Evolutionary conservation across 2,329 filamentous ascomycete genomes (phyloP).

Genomic region (Thelonectria discophora): DNA sequence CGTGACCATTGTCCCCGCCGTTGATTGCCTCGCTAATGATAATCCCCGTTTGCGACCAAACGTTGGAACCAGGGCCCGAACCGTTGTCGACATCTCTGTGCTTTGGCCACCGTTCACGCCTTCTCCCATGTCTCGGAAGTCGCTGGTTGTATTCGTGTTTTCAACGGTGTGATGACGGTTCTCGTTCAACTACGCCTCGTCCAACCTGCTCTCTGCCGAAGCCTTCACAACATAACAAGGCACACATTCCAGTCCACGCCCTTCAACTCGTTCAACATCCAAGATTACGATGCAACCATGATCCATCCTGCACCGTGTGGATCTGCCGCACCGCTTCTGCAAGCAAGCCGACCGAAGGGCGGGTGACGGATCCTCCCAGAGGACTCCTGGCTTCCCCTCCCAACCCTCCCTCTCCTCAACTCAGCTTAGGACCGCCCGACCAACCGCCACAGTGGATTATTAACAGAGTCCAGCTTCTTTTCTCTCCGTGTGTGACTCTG

Average conservation of each 20-base stretch:
- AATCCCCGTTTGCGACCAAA: neutral
- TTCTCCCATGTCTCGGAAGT: neutral
- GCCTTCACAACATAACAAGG: neutral
- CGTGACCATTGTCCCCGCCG: neutral
- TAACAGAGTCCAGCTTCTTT: slow-evolving; percentile 6
- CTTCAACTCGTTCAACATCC: too few relatives aligned
- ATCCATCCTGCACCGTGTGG: neutral
- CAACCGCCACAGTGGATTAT: slow-evolving; percentile 25
- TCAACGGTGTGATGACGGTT: neutral
- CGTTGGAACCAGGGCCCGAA: neutral
- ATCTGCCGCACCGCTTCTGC: neutral
- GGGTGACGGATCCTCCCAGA: neutral
- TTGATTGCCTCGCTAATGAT: neutral
- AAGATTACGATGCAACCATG: neutral
- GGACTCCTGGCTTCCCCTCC: neutral
- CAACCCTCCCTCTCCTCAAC: slow-evolving; percentile 1
- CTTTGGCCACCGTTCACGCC: neutral
- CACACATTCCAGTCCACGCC: too few relatives aligned
- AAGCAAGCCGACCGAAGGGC: neutral
- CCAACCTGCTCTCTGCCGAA: neutral
- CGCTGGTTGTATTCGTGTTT: neutral
- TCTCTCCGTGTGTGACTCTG: neutral
- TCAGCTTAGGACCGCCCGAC: slow-evolving; percentile 6
- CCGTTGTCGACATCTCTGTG: neutral
- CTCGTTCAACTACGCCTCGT: neutral